Base-by-base conservation (phyloP, 192 early-diverging fungal genomes). In the Coemansia sp. region DNA sequence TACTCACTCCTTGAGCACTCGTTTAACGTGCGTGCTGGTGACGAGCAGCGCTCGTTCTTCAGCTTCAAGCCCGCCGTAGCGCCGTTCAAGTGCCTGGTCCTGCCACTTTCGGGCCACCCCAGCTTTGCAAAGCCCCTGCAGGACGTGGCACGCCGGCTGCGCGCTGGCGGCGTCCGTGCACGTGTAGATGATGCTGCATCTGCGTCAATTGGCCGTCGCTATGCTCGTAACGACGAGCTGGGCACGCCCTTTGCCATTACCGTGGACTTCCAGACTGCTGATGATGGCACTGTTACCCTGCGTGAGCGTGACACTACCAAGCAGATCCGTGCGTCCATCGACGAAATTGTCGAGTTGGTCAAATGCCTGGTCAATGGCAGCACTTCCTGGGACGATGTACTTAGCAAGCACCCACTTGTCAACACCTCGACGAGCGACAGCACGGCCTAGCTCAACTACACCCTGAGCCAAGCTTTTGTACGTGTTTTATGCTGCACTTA, bases 191-290 rank as follows among this genome's bases (percentile, higher is more conserved):
- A 94, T 70, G 92, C 92, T 55, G 89, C 91, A 22, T 86, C 86
- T n/a, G 89, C 90, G 2, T 90, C 92, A 24, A 98, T 99, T 73
- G 98, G 98, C 69, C 90, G 91, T 66, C 91, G 98, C 71, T 99
- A 99, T 84, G 89, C 97, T 3, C 92, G 98, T 71, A 98, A 97
- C 79, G 98, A 99, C 79, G 97, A 99, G 81, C 78, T 99, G 34
- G 98, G 98, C 67, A 99, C 93, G 44, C 96, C 96, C 41, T 99
- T 96, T 81, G 97, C 92, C 34, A 88, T 99, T 77, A 99, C 98
- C 13, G 91, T 99, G 38, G 98, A 99, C 85, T 98, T 99, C 91
- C 93, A 97, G 73, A 94, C 97, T n/a, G 90, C 90, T 46, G 86
- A 96, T 77, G 98, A 99, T 75, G 67, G 86, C 63, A 96, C 95